Evolutionary conservation across 257 asterid species (phyloP).

Genomic region (Gardenia jasminoides): DNA sequence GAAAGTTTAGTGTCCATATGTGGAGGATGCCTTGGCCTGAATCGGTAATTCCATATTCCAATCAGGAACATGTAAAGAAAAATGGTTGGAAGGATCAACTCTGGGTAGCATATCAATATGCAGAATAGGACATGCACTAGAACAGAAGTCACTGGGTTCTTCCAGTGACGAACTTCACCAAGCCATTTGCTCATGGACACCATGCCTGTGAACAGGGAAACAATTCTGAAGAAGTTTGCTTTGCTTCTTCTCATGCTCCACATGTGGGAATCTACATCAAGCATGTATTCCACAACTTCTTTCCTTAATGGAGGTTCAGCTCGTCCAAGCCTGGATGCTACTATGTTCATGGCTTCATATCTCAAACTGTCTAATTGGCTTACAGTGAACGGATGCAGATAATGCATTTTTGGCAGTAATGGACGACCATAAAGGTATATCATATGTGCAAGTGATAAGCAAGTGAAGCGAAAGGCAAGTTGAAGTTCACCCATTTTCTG

Average conservation of each 20-base stretch:
- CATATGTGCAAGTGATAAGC: constrained; percentile 18
- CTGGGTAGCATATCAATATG: constrained; percentile 27
- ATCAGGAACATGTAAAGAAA: constrained; percentile 25
- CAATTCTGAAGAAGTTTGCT: constrained; percentile 32
- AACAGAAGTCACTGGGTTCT: constrained; percentile 20
- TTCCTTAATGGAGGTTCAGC: constrained; percentile 31
- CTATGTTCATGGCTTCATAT: constrained; percentile 27
- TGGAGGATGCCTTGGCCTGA: constrained; percentile 22
- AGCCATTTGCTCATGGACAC: constrained; percentile 22
- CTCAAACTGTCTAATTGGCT: constrained; percentile 28
- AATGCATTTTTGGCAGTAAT: constrained; percentile 33
- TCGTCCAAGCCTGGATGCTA: constrained; percentile 21
- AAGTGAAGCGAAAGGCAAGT: constrained; percentile 24
- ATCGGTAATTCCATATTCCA: constrained; percentile 25
- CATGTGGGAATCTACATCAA: constrained; percentile 33
- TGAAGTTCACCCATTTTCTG: constrained; percentile 34
- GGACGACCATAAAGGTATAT: constrained; percentile 20
- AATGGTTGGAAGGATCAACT: constrained; percentile 23
- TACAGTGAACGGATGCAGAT: constrained; percentile 28
- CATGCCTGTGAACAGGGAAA: constrained; percentile 18
- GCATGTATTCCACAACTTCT: constrained; percentile 32
- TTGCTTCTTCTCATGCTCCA: constrained; percentile 39
- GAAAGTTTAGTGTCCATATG: constrained; percentile 35
- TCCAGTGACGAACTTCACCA: constrained; percentile 21
- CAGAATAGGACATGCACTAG: constrained; percentile 18